A percentile compares a stretch with the other conserved stretches of the same genome.
Conservation (phyloP, 2,329 filamentous ascomycete genomes). For the Phialophora expanda region DNA sequence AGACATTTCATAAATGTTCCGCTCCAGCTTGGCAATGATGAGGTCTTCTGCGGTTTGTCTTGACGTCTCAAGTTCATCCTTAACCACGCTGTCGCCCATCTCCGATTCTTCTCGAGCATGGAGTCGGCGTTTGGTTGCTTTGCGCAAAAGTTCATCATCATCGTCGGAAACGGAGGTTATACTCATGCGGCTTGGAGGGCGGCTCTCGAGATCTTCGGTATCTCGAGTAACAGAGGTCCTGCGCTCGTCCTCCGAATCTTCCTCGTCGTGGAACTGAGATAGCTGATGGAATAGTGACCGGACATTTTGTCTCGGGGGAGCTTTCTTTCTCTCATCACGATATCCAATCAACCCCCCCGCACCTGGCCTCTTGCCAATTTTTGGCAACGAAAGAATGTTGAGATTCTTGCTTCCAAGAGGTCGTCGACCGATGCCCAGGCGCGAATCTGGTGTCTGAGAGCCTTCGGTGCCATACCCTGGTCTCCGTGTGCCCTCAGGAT, state of each 20-base stretch:
- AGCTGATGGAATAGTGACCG: constrained; percentile 82
- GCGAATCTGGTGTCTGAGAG: constrained; percentile 65
- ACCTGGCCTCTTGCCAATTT: constrained; percentile 71
- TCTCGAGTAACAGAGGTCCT: constrained; percentile 70
- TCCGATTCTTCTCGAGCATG: constrained; percentile 39
- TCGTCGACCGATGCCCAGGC: constrained; percentile 46
- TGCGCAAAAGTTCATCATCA: constrained; percentile 52
- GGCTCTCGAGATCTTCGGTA: constrained; percentile 84
- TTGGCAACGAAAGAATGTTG: constrained; percentile 71
- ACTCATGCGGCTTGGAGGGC: constrained; percentile 73
- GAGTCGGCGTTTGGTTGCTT: constrained; percentile 36
- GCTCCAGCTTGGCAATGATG: constrained; percentile 40
- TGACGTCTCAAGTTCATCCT: constrained; percentile 38
- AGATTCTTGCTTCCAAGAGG: constrained; percentile 46
- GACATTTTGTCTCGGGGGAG: constrained; percentile 65
- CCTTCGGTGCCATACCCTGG: constrained; percentile 67
- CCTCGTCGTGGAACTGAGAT: constrained; percentile 74
- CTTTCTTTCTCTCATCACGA: constrained; percentile 69
- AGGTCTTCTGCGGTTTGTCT: constrained; percentile 38
- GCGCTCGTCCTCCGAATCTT: constrained; percentile 88
- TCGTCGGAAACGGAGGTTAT: constrained; percentile 59
- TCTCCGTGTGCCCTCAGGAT: constrained; percentile 66
- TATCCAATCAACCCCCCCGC: constrained; percentile 67
- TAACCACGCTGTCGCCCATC: constrained; percentile 38
- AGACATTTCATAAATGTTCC: constrained; percentile 56